Evolutionary conservation across 768 basidiomycete species (phyloP).

Genomic region (Leucocoprinus leucothites): DNA sequence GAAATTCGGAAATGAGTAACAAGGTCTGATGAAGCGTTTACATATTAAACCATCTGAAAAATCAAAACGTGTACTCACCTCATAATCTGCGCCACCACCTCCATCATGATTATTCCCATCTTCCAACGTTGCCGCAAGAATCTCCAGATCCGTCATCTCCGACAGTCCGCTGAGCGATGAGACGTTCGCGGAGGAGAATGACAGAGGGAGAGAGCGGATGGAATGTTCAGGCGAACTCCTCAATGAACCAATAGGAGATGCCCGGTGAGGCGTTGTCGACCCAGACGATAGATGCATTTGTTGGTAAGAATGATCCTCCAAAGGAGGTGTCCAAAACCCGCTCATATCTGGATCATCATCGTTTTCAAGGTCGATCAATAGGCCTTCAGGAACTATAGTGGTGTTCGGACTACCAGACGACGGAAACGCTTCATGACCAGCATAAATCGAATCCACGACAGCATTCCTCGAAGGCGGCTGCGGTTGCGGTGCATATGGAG

Average conservation of each 20-base stretch:
- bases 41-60: constrained; percentile 1
- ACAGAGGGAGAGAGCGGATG: constrained; percentile 16
- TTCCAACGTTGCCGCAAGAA: background rate
- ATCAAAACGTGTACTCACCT: constrained; percentile 9
- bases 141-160: constrained; percentile 6
- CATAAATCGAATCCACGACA: constrained; percentile 14
- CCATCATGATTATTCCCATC: background rate
- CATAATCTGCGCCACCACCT: background rate
- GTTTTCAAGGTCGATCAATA: constrained; percentile 56
- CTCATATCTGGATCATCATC: constrained; percentile 12
- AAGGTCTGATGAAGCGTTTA: constrained; percentile 5
- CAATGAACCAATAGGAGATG: constrained; percentile 1
- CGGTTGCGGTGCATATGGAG: constrained; percentile 33
- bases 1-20: constrained; percentile 13
- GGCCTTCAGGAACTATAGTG: constrained; percentile 40
- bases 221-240: constrained; percentile 6
- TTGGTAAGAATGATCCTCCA: constrained; percentile 14
- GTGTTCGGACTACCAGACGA: constrained; percentile 12
- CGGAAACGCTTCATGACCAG: constrained; percentile 1
- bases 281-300: constrained; percentile 7
- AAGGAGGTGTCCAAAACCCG: constrained; percentile 12
- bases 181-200: constrained; percentile 9
- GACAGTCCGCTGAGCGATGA: constrained; percentile 9
- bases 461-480: constrained; percentile 26
- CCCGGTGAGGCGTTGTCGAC: background rate